These are phyloP conservation scores for Xylaria sp. DNA, from an alignment of 2,329 filamentous ascomycete genomes.

Conservation along the genomic window DNA sequence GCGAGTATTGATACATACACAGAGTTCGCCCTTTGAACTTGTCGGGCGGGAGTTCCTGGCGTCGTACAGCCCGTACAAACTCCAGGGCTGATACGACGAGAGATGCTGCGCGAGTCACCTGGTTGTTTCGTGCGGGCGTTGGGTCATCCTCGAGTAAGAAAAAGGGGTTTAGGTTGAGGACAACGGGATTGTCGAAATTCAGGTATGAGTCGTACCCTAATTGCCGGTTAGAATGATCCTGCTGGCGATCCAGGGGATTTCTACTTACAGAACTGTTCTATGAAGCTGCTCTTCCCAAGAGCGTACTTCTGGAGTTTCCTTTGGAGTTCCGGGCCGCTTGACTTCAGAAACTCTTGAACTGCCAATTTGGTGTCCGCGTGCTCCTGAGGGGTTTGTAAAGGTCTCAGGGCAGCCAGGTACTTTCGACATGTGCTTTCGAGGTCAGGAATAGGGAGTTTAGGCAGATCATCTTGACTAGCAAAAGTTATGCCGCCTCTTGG, in stretches of 20 bases:
- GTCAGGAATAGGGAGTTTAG: conserved; percentile 89
- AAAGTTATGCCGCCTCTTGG: conserved; percentile 75
- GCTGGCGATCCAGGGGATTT: neutral
- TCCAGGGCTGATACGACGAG: conserved; percentile 83
- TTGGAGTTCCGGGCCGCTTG: conserved; percentile 78
- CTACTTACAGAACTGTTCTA: conserved; percentile 92
- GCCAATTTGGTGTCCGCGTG: conserved; percentile 76
- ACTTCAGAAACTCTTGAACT: conserved; percentile 73
- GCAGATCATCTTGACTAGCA: conserved; percentile 78
- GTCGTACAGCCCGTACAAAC: conserved; percentile 87
- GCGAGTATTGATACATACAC: conserved; percentile 97
- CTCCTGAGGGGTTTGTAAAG: conserved; percentile 75
- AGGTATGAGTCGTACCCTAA: conserved; percentile 97
- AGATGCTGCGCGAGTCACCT: conserved; percentile 90
- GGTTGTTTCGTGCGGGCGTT: conserved; percentile 91
- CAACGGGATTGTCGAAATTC: conserved; percentile 95
- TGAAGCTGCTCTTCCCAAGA: conserved; percentile 86
- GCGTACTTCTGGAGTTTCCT: conserved; percentile 89
- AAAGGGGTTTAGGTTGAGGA: conserved; percentile 95
- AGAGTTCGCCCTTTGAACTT: conserved; percentile 76
- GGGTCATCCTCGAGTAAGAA: conserved; percentile 97
- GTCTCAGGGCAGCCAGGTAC: conserved; percentile 73
- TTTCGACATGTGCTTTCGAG: conserved; percentile 71
- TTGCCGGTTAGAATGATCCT: conserved; percentile 12
- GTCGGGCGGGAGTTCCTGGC: conserved; percentile 88